phyloP scores from a whole-genome alignment of 495 filamentous ascomycete species.

The Penicillium macrosclerotiorum region DNA sequence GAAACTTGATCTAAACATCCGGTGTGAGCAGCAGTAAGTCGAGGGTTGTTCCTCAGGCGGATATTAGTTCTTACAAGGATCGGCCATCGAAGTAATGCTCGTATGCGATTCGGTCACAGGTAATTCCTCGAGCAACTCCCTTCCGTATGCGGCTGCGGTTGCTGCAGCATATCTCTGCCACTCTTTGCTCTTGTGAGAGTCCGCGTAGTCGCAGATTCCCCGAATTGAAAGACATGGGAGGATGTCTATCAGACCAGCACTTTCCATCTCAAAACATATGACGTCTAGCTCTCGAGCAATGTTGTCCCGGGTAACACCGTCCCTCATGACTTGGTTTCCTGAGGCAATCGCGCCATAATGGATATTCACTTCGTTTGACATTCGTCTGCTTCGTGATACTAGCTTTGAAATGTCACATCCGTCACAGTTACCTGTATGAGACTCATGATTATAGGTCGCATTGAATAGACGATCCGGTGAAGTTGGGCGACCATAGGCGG shows the following conservation, averaged over 20 bases:
- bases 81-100: no score
- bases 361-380: constrained; percentile 15
- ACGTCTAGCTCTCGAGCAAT: constrained; percentile 21
- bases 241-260: constrained; percentile 38
- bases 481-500: constrained; percentile 9
- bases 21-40: not conserved
- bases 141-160: constrained; percentile 32
- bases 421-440: constrained; percentile 2
- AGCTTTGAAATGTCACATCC: constrained; percentile 13
- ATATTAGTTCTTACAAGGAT: not conserved
- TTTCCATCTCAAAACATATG: constrained; percentile 49
- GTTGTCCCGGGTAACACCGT: constrained; percentile 28
- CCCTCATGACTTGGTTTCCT: constrained; percentile 38
- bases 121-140: constrained; percentile 25
- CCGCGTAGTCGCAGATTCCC: constrained; percentile 37
- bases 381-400: constrained; percentile 1
- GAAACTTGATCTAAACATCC: constrained; percentile 6
- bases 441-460: constrained; percentile 14
- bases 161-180: constrained; percentile 36
- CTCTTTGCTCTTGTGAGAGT: constrained; percentile 37
- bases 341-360: constrained; percentile 46
- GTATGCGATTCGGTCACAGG: constrained; percentile 11
- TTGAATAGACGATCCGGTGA: constrained; percentile 19
- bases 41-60: no score
- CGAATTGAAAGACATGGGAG: constrained; percentile 31